These are phyloP conservation scores for Psidium friedrichsthalianum DNA, from an alignment of 345 rosid genomes.

Conservation along the genomic window DNA sequence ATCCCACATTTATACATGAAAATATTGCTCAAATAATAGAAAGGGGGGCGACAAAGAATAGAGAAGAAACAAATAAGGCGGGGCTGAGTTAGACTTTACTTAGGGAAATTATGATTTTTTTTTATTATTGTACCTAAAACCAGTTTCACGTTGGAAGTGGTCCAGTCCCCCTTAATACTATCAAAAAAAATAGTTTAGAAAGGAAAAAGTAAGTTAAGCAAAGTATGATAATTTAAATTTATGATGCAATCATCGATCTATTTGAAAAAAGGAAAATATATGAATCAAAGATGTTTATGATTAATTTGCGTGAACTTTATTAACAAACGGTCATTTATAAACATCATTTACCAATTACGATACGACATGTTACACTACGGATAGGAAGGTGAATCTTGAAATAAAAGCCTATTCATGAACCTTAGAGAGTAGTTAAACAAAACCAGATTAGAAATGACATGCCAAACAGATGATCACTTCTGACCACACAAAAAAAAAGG, in stretches of 20 bases:
- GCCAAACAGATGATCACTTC: background rate
- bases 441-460: background rate
- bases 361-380: background rate
- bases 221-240: background rate
- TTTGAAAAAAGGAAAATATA: no score
- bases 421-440: background rate
- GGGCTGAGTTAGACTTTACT: no score
- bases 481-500: background rate
- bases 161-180: no score
- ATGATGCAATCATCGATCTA: background rate
- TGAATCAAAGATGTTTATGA: background rate
- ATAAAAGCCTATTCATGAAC: background rate
- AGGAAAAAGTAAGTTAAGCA: background rate
- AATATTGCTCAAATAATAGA: no score
- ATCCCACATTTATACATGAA: no score
- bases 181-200: background rate
- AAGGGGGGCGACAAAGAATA: no score
- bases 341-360: background rate
- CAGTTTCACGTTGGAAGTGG: no score
- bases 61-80: no score
- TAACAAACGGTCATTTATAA: background rate
- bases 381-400: background rate
- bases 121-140: no score
- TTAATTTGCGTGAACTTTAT: background rate
- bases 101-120: no score